Evolutionary conservation across 768 basidiomycete genomes (phyloP).

Genomic region (Mycena albidolilacea): DNA sequence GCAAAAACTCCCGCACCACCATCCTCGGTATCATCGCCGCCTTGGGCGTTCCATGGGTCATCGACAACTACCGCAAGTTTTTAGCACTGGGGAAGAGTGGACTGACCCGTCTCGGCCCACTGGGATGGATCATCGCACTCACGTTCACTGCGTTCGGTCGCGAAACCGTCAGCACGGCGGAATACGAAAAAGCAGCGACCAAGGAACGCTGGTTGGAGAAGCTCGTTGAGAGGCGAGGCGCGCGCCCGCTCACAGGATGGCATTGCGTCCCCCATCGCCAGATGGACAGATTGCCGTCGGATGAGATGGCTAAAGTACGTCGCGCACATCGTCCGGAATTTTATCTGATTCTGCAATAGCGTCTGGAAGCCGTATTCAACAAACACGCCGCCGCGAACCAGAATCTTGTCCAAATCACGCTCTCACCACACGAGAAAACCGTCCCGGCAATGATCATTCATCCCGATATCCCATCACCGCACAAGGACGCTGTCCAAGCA

Average conservation of each 20-base stretch:
- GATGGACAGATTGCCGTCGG: conserved; percentile 36
- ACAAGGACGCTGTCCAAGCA: conserved; percentile 36
- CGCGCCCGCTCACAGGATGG: conserved; percentile 42
- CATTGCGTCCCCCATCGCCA: conserved; percentile 47
- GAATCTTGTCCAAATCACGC: conserved; percentile 37
- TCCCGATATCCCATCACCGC: conserved; percentile 35
- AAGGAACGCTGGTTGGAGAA: conserved; percentile 40
- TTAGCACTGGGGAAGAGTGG: conserved; percentile 19
- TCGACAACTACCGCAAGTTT: conserved; percentile 35
- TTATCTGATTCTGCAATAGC: neutral
- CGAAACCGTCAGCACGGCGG: conserved; percentile 35
- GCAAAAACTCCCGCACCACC: conserved; percentile 27
- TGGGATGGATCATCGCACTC: conserved; percentile 30
- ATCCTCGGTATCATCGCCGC: conserved; percentile 19
- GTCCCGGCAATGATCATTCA: conserved; percentile 41
- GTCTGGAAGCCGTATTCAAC: conserved; percentile 36
- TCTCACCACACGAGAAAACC: conserved; percentile 41
- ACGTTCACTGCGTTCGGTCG: conserved; percentile 30
- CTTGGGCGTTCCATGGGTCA: conserved; percentile 19
- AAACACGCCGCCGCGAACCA: conserved; percentile 38
- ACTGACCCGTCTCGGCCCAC: conserved; percentile 17
- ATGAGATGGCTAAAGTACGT: conserved; percentile 40
- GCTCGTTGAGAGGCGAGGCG: conserved; percentile 36
- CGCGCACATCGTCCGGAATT: neutral
- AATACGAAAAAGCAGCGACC: conserved; percentile 32